A percentile compares a stretch with the other conserved stretches of the same genome.
Evolutionary conservation across 805 yeast species (phyloP).

Genomic region (Schwanniomyces yamadae): DNA sequence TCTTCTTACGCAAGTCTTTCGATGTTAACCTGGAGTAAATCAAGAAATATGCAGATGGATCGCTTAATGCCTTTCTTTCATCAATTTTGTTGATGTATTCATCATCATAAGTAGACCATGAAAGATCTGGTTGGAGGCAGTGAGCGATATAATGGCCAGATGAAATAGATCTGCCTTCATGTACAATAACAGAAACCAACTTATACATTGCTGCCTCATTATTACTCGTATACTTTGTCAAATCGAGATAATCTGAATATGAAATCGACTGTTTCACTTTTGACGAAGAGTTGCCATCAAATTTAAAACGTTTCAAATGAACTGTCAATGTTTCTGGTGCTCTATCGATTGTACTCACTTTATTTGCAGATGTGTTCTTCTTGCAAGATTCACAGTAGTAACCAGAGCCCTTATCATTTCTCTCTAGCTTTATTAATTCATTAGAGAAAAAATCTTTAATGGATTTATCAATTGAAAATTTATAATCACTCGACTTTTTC

Average conservation of each 20-base stretch:
- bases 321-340: slow-evolving; percentile 88
- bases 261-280: slow-evolving; percentile 86
- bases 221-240: slow-evolving; percentile 52
- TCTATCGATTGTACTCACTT: slow-evolving; percentile 67
- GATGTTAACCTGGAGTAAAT: slow-evolving; percentile 77
- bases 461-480: slow-evolving; percentile 71
- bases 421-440: slow-evolving; percentile 71
- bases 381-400: slow-evolving; percentile 89
- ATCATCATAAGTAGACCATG: slow-evolving; percentile 94
- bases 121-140: slow-evolving; percentile 86
- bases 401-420: slow-evolving; percentile 62
- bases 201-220: slow-evolving; percentile 54
- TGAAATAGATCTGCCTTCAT: slow-evolving; percentile 88
- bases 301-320: slow-evolving; percentile 89
- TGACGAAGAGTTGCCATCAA: slow-evolving; percentile 73
- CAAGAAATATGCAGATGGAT: slow-evolving; percentile 87
- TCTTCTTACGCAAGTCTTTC: slow-evolving; percentile 24
- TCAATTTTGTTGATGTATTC: slow-evolving; percentile 76
- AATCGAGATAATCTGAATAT: slow-evolving; percentile 75
- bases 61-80: slow-evolving; percentile 72
- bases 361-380: slow-evolving; percentile 71
- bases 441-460: slow-evolving; percentile 79
- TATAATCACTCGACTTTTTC: slow-evolving; percentile 23
- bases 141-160: slow-evolving; percentile 93
- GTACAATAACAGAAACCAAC: slow-evolving; percentile 81